Conservation (phyloP, 2,329 filamentous ascomycete genomes). For the Exophiala calicioides region DNA sequence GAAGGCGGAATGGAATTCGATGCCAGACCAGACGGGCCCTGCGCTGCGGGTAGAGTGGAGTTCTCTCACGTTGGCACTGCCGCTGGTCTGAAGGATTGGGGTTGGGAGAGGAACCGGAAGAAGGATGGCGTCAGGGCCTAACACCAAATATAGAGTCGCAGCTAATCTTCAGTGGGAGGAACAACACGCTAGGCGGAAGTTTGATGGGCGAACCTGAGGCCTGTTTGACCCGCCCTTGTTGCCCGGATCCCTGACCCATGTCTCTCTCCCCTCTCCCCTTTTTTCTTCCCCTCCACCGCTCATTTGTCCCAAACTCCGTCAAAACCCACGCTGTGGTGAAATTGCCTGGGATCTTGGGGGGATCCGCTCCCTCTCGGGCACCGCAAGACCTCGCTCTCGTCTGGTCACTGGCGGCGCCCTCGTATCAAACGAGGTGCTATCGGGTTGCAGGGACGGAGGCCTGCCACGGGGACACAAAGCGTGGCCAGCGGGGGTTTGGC, state of each 20-base stretch:
- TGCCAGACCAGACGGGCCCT: constrained; percentile 13
- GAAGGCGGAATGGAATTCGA: constrained; percentile 23
- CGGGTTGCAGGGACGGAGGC: too few relatives aligned
- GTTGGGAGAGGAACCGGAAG: constrained; percentile 2
- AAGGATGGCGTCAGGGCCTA: constrained; percentile 17
- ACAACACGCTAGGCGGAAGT: constrained; percentile 23
- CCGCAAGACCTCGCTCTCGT: too few relatives aligned
- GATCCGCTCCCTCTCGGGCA: constrained; percentile 11
- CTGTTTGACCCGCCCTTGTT: constrained; percentile 23
- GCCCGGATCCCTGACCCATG: constrained; percentile 4
- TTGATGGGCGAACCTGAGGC: constrained; percentile 14
- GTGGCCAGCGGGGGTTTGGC: too few relatives aligned
- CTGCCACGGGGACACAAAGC: too few relatives aligned
- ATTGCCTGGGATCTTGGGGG: constrained; percentile 15
- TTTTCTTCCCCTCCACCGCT: too few relatives aligned
- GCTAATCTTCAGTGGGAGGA: constrained; percentile 16
- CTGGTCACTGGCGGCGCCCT: too few relatives aligned
- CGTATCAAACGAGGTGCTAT: too few relatives aligned
- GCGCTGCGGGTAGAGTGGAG: constrained; percentile 14
- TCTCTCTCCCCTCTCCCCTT: too few relatives aligned
- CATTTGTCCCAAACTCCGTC: constrained; percentile 28
- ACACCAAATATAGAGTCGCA: constrained; percentile 23
- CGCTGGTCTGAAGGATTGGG: constrained; percentile 17
- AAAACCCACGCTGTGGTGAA: constrained; percentile 13
- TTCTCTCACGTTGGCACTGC: neutral